Evolutionary conservation across 768 basidiomycete species (phyloP).

Genomic region (Cyathus striatus): DNA sequence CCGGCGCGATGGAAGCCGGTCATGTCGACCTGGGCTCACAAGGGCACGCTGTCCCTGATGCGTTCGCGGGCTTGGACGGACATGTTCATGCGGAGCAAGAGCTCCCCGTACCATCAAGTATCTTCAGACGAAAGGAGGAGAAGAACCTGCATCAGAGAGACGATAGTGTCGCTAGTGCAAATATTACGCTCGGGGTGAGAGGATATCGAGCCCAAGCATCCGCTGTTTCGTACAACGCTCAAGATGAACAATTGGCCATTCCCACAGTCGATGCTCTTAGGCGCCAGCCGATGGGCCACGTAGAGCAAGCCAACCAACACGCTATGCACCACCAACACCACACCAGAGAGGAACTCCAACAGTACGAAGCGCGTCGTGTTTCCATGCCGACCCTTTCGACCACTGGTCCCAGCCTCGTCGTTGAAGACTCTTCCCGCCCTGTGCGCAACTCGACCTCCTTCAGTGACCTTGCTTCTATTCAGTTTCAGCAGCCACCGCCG

Average conservation of each 20-base stretch:
- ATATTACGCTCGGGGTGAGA: slow-evolving; percentile 34
- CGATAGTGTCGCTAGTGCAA: slow-evolving; percentile 16
- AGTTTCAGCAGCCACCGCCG: slow-evolving; percentile 5
- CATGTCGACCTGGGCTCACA: not conserved
- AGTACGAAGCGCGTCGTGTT: too few relatives aligned
- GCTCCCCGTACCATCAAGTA: slow-evolving; percentile 29
- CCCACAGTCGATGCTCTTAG: too few relatives aligned
- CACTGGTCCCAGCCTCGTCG: too few relatives aligned
- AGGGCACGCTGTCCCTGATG: not conserved
- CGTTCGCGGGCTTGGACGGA: slow-evolving; percentile 3
- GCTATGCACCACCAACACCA: too few relatives aligned
- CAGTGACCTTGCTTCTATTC: slow-evolving; percentile 3
- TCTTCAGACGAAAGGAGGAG: slow-evolving; percentile 13
- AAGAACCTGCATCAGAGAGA: slow-evolving; percentile 3
- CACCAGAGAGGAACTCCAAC: too few relatives aligned
- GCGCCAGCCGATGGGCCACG: too few relatives aligned
- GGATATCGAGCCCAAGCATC: slow-evolving; percentile 36
- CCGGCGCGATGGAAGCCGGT: not conserved
- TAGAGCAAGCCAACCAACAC: too few relatives aligned
- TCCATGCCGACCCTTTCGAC: too few relatives aligned
- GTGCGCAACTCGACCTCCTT: slow-evolving; percentile 11
- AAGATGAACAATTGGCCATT: too few relatives aligned
- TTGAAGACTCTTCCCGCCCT: slow-evolving; percentile 21
- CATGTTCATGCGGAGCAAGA: slow-evolving; percentile 11
- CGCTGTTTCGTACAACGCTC: slow-evolving; percentile 20